Percentiles rank a stretch among this genome's conserved stretches.
Conservation (phyloP, 2,329 filamentous ascomycete genomes). For the Ophiostoma fasciatum region DNA sequence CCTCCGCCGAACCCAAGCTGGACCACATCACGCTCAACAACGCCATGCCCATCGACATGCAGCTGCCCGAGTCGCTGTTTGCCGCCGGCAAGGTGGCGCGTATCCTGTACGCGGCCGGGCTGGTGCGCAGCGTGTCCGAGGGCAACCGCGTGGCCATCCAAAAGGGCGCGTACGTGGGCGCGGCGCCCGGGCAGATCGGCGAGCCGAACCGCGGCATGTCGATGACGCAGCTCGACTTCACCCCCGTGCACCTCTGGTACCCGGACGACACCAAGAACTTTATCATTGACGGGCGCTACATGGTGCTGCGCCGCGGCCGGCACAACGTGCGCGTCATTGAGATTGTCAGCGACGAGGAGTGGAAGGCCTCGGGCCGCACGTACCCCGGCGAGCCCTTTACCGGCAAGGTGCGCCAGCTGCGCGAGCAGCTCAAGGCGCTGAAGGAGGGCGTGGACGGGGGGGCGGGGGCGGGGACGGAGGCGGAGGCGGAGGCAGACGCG, state of each 20-base stretch:
- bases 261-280: conserved; percentile 42
- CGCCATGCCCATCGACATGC: conserved; percentile 37
- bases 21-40: conserved; percentile 24
- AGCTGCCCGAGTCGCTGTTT: conserved; percentile 44
- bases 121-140: conserved; percentile 40
- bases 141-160: conserved; percentile 41
- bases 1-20: conserved; percentile 8
- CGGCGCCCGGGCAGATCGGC: conserved; percentile 21
- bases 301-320: conserved; percentile 49
- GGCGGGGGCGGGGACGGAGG: not conserved
- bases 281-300: conserved; percentile 41
- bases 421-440: conserved; percentile 20
- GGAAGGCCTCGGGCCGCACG: conserved; percentile 28
- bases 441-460: conserved; percentile 17
- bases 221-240: conserved; percentile 42
- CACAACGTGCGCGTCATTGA: conserved; percentile 47
- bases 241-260: conserved; percentile 44
- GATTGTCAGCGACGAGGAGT: conserved; percentile 41
- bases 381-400: conserved; percentile 40
- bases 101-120: conserved; percentile 44
- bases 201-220: conserved; percentile 25
- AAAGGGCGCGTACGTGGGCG: conserved; percentile 47
- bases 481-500: not conserved
- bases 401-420: conserved; percentile 31
- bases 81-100: conserved; percentile 37